Evolutionary conservation across 2,329 filamentous ascomycete genomes (phyloP).

Genomic region (Claviceps fusiformis): DNA sequence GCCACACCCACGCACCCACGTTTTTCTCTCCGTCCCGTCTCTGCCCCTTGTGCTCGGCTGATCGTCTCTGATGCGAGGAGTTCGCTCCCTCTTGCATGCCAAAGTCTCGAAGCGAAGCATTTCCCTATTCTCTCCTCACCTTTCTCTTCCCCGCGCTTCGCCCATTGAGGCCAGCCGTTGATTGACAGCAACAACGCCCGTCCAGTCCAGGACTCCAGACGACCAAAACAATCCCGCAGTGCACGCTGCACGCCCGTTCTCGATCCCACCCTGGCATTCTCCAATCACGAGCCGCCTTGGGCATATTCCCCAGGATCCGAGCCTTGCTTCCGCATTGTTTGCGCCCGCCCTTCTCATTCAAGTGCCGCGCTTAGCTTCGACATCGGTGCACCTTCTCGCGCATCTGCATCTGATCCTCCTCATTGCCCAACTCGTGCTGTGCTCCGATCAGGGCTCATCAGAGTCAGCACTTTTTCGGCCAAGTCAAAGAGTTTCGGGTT

Average conservation of each 20-base stretch:
- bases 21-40: not conserved
- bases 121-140: too few species aligned
- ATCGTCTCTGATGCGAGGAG: too few species aligned
- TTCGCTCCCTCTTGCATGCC: too few species aligned
- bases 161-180: too few species aligned
- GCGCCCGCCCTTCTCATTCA: not conserved
- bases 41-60: too few species aligned
- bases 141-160: too few species aligned
- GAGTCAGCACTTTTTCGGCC: not conserved
- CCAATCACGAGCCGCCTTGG: constrained; percentile 3
- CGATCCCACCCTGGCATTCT: not conserved
- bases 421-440: not conserved
- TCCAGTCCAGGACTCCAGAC: not conserved
- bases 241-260: not conserved
- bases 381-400: not conserved
- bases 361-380: constrained; percentile 3
- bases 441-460: not conserved
- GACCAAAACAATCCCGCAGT: not conserved
- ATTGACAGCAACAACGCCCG: too few species aligned
- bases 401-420: not conserved
- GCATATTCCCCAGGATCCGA: not conserved
- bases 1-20: not conserved
- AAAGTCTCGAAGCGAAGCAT: too few species aligned
- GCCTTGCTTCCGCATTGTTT: not conserved
- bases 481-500: not conserved